Percentiles rank a stretch among this genome's conserved stretches.
Conservation (phyloP, 208 protist genomes). For the Tritrichomonas musculus region DNA sequence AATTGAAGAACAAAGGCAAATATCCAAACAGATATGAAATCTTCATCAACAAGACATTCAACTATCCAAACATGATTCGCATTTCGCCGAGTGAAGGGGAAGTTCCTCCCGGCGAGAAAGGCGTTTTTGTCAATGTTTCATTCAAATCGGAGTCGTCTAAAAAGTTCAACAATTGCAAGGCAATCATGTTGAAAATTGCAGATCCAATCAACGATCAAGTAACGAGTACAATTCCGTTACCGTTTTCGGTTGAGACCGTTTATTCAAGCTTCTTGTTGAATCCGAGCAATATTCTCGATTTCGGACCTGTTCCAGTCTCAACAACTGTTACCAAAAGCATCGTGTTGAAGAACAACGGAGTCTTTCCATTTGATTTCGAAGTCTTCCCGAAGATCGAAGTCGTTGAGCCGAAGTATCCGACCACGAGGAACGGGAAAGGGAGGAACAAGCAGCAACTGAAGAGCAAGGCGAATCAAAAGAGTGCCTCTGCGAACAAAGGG, state of each 20-base stretch:
- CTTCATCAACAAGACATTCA: background rate
- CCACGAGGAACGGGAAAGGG: background rate
- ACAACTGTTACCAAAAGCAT: background rate
- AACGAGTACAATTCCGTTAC: background rate
- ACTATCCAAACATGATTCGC: too few relatives aligned
- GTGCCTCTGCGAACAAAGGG: background rate
- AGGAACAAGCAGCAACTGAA: background rate
- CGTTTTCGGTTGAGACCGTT: background rate
- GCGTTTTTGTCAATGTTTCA: background rate
- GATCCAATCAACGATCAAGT: background rate
- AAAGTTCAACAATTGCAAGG: background rate
- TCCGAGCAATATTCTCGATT: background rate
- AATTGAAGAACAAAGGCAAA: background rate
- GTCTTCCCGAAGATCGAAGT: background rate
- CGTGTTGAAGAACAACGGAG: background rate
- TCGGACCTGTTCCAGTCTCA: background rate
- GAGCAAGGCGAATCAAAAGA: too few relatives aligned
- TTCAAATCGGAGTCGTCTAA: background rate
- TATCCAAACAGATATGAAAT: background rate
- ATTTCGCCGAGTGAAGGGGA: background rate
- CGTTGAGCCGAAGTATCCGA: too few relatives aligned
- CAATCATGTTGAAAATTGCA: background rate
- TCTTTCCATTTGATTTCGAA: slow-evolving; percentile 1
- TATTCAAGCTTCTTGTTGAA: background rate
- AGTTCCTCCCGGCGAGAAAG: background rate